phyloP scores from a whole-genome alignment of 2,329 filamentous ascomycete genomes.

The Tolypocladium sp. region DNA sequence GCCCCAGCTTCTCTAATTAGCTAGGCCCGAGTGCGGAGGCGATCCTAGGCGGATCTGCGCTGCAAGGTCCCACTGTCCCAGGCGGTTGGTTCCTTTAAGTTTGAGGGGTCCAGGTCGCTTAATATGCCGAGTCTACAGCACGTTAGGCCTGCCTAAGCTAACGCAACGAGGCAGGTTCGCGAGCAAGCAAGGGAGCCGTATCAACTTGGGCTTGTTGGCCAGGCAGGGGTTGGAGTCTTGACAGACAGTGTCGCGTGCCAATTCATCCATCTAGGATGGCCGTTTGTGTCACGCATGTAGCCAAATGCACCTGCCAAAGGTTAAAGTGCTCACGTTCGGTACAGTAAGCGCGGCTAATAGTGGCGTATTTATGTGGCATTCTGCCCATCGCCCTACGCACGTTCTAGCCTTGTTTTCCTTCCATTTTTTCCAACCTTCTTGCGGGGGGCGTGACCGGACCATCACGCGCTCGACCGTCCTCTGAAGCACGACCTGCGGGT shows the following conservation, averaged over 20 bases:
- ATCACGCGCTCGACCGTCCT: background rate
- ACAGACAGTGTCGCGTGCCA: constrained; percentile 2
- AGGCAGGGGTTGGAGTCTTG: background rate
- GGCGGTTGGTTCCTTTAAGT: too few species aligned
- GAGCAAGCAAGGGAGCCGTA: background rate
- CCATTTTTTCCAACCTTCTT: background rate
- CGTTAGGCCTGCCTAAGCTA: background rate
- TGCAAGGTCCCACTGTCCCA: background rate
- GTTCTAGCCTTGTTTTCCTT: background rate
- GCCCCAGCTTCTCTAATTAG: background rate
- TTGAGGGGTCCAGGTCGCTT: background rate
- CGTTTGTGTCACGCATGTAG: too few species aligned
- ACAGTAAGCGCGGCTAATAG: too few species aligned
- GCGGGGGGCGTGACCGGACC: background rate
- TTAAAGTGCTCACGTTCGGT: too few species aligned
- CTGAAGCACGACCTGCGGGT: background rate
- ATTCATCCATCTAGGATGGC: constrained; percentile 3
- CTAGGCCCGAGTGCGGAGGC: background rate
- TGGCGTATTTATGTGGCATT: too few species aligned
- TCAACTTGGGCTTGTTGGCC: background rate
- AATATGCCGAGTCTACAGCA: background rate
- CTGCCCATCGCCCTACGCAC: constrained; percentile 2
- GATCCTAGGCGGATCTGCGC: background rate
- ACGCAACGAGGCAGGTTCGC: background rate
- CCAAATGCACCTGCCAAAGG: too few species aligned